Evolutionary conservation across 768 basidiomycete genomes (phyloP), one percentile per base, ranked within the genome.

Genomic region (Termitomyces sp.): DNA sequence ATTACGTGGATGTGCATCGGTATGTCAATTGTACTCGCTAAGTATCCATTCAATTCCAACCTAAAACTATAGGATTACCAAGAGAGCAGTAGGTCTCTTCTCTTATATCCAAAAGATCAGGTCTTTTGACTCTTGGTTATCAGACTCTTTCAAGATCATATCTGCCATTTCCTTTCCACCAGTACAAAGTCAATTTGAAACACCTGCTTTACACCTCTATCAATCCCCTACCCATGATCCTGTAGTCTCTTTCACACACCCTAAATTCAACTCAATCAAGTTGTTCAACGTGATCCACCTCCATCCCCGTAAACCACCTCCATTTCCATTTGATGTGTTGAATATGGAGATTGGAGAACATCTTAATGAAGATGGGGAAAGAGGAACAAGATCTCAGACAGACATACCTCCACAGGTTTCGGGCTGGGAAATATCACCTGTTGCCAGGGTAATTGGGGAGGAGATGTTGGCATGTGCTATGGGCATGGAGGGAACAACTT

Each of bases 121-220:
- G n/a, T 40, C 2, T 5, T 43, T 22, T 40, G 24, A 18, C 24
- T n/a, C 37, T n/a, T 33, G 22, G 18, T 24, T 20, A 18, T 22
- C 22, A 90, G 88, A 82, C 46, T 89, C 88, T 0, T 89, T 88
- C 73, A 87, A 83, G 57, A 62, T 88, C 18, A 69, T 88, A 18
- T 79, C 87, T 0, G 75, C 75, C 5, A 74, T 75, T 55, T 70
- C 76, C 18, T 78, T 85, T 59, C 78, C 78, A 9, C 67, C 71
- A 53, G 66, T 69, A 4, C 64, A 67, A 33, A 69, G 61, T 4
- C 77, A 76, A 48, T 66, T 71, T 30, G 65, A 69, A 10, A 69
- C 67, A 1, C 72, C 75, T 4, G 69, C 68, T 22, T 62, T 84
- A 33, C 74, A 79, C 49, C 56, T 84, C 14, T 79, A 74, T 55